phyloP scores from a whole-genome alignment of 2,329 filamentous ascomycete genomes.

The Aspergillus eucalypticola region DNA sequence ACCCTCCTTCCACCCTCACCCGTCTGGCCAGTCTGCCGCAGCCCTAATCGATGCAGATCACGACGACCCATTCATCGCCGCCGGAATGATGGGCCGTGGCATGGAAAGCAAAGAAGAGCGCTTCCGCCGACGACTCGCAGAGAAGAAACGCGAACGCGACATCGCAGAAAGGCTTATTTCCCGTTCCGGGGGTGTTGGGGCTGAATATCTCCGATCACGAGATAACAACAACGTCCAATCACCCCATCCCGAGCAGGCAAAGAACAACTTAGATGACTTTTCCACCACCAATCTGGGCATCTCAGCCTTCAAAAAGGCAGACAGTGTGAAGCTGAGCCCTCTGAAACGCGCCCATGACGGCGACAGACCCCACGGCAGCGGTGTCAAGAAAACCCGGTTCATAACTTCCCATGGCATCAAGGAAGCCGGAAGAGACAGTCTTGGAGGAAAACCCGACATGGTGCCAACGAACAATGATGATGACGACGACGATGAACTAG shows the following conservation, averaged over 20 bases:
- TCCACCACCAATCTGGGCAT: constrained; percentile 26
- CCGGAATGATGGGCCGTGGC: constrained; percentile 43
- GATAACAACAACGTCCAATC: constrained; percentile 24
- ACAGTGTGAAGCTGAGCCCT: constrained; percentile 43
- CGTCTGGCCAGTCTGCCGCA: constrained; percentile 38
- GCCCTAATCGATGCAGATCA: constrained; percentile 44
- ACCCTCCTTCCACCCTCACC: constrained; percentile 24
- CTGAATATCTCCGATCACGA: constrained; percentile 47
- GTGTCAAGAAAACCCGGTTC: constrained; percentile 71
- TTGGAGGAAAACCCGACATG: constrained; percentile 55
- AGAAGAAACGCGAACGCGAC: constrained; percentile 47
- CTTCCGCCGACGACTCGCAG: constrained; percentile 43
- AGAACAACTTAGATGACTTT: constrained; percentile 5
- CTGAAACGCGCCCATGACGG: constrained; percentile 42
- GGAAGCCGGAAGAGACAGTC: constrained; percentile 73
- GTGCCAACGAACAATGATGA: constrained; percentile 39
- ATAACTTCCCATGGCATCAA: constrained; percentile 75
- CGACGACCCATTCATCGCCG: constrained; percentile 45
- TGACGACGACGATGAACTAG: constrained; percentile 53
- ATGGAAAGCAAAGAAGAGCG: constrained; percentile 45
- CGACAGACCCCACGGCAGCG: constrained; percentile 34
- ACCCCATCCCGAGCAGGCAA: constrained; percentile 6
- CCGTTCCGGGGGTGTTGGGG: constrained; percentile 39
- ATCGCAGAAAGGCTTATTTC: constrained; percentile 45
- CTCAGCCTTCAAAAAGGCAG: constrained; percentile 36